Base-by-base conservation (phyloP, 2,329 filamentous ascomycete species). In the Whalleya microplaca region DNA sequence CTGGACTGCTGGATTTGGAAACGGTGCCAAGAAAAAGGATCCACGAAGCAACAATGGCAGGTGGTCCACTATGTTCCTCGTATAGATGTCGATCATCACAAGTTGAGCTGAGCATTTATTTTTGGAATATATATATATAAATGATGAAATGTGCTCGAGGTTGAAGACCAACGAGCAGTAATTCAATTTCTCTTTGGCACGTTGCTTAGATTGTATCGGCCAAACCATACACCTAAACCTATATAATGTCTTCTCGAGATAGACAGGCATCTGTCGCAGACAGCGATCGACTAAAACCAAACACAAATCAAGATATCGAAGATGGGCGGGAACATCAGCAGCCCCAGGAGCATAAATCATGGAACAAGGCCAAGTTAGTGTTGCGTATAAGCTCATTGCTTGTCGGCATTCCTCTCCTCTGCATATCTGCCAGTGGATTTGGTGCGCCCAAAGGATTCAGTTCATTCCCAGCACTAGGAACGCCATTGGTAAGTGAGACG, bases 341-440 rank as follows among this genome's bases (percentile, higher is more conserved):
- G 9, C 46, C 56, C 4, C 47, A 32, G 14, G 10, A 49, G 20
- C 51, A 53, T 9, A 12, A 23, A 1, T 5, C 41, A 12, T 61
- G 58, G 58, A 27, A 55, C 21, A 57, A 12, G 1, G 46, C 45
- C 5, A 55, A 43, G 32, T 41, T 55, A 29, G 45, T 14, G 21
- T 23, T 61, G 21, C 51, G 54, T 10, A 53, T 55, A 4, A 21
- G 20, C 32, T 61, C 58, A 18, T 41, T 41, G 14, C 18, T 55
- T 12, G 1, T 55, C 5, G 40, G 19, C n/a, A 2, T 55, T 12
- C 6, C 43, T 41, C 51, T 61, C 42, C 21, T 61, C 16, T 45
- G 3, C 6, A 2, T 61, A n/a, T 47, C 51, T 7, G 2, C 49
- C 10, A 12, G 16, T 3, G 50, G 48, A 2, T 55, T 55, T 6